Percentiles rank a stretch among this genome's conserved stretches.
Evolutionary conservation across 2,329 filamentous ascomycete species (phyloP).

Genomic region (Akanthomyces uredinophilus): DNA sequence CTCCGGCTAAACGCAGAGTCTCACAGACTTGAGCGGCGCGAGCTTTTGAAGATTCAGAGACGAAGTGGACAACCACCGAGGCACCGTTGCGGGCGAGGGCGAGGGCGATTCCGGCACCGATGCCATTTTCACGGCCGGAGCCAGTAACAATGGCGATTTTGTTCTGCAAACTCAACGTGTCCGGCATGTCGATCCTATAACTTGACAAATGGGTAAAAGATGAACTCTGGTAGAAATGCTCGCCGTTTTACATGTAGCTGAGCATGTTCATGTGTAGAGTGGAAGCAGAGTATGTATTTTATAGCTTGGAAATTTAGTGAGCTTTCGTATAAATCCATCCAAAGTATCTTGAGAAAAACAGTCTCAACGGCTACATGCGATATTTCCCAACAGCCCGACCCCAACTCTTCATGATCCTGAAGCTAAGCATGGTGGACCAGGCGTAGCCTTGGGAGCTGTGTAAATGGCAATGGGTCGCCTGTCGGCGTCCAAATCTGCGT

Average conservation of each 20-base stretch:
- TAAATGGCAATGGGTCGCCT: slow-evolving; percentile 12
- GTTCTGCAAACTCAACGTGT: slow-evolving; percentile 33
- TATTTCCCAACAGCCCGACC: neutral
- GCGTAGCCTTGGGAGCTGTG: neutral
- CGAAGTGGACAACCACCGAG: slow-evolving; percentile 34
- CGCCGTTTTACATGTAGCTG: neutral
- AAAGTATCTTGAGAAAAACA: neutral
- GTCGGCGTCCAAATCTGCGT: neutral
- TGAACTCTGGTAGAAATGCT: neutral
- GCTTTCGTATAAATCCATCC: neutral
- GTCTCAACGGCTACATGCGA: neutral
- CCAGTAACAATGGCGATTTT: slow-evolving; percentile 42
- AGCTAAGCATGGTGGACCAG: neutral
- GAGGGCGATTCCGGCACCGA: slow-evolving; percentile 38
- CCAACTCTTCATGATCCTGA: neutral
- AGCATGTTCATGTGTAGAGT: neutral
- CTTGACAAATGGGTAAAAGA: neutral
- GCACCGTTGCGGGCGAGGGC: slow-evolving; percentile 38
- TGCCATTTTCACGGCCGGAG: slow-evolving; percentile 39
- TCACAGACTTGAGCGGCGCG: slow-evolving; percentile 29
- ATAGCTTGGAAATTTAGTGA: too few species aligned
- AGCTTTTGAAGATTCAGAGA: slow-evolving; percentile 28
- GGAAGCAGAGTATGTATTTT: neutral
- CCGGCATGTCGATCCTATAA: slow-evolving; percentile 21
- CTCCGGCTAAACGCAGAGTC: slow-evolving; percentile 25